A percentile compares a stretch with the other conserved stretches of the same genome.
These are phyloP conservation scores for Gynochthodes officinalis DNA, from an alignment of 257 asterid species.

Conservation along the genomic window DNA sequence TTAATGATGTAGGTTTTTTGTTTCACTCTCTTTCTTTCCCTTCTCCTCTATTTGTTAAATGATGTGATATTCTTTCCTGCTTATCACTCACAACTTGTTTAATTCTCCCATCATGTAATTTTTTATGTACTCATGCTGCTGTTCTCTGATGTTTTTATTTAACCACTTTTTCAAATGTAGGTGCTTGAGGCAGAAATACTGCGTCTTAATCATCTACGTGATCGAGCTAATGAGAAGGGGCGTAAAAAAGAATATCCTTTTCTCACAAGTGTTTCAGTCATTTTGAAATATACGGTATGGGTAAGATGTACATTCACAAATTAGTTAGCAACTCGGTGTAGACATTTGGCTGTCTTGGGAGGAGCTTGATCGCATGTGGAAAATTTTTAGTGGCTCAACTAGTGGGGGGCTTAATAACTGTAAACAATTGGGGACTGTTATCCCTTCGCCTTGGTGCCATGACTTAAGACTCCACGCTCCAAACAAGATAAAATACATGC, in stretches of 20 bases:
- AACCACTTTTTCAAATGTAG: constrained; percentile 23
- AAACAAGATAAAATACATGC: too few species aligned
- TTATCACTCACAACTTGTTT: neutral
- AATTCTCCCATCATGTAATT: neutral
- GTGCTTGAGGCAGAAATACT: constrained; percentile 36
- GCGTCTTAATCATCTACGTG: constrained; percentile 40
- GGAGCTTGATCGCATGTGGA: neutral
- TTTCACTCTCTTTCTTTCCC: neutral
- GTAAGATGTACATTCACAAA: neutral
- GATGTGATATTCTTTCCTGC: constrained; percentile 4
- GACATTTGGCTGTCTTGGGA: neutral
- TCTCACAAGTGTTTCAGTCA: constrained; percentile 1
- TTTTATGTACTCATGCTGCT: neutral
- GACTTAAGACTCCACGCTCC: too few species aligned
- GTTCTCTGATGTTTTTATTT: constrained; percentile 2
- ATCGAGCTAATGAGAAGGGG: constrained; percentile 46
- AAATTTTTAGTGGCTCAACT: neutral
- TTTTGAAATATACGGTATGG: neutral
- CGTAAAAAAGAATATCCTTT: constrained; percentile 61
- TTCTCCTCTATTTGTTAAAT: neutral
- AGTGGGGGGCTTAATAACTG: neutral
- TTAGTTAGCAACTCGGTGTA: neutral
- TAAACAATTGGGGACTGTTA: neutral
- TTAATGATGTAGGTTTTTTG: constrained; percentile 50
- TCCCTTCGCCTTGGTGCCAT: neutral